phyloP scores from a whole-genome alignment of 1,139 yeast species.

The Candida tetrigidarum region DNA sequence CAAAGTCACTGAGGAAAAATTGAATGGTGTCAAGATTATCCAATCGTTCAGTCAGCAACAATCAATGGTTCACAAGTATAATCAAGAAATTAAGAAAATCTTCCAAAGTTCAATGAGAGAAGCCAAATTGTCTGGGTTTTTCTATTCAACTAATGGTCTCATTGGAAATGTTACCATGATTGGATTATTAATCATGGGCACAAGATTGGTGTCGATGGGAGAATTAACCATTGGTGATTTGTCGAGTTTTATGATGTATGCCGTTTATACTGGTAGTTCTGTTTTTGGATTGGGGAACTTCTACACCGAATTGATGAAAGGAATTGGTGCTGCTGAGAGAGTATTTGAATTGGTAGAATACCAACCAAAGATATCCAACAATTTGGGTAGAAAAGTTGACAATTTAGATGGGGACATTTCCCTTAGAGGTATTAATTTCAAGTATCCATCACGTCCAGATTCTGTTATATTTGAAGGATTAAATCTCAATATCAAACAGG shows the following conservation, averaged over 20 bases:
- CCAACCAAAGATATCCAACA: slow-evolving; percentile 67
- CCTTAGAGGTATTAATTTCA: slow-evolving; percentile 69
- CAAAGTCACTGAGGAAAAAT: slow-evolving; percentile 89
- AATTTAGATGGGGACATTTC: slow-evolving; percentile 49
- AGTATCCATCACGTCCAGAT: slow-evolving; percentile 88
- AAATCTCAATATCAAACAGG: slow-evolving; percentile 70
- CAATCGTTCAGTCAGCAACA: slow-evolving; percentile 90
- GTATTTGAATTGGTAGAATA: slow-evolving; percentile 85
- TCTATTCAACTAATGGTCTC: slow-evolving; percentile 76
- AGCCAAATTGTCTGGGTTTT: slow-evolving; percentile 77
- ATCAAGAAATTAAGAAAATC: slow-evolving; percentile 72
- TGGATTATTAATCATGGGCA: slow-evolving; percentile 79
- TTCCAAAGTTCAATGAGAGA: slow-evolving; percentile 78
- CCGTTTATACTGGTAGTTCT: slow-evolving; percentile 89
- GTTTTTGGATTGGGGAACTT: slow-evolving; percentile 89
- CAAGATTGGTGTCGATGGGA: slow-evolving; percentile 73
- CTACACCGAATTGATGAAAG: slow-evolving; percentile 94
- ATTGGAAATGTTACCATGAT: slow-evolving; percentile 82
- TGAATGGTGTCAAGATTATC: slow-evolving; percentile 83
- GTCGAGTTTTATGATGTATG: slow-evolving; percentile 92
- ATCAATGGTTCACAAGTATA: slow-evolving; percentile 49
- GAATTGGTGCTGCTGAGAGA: slow-evolving; percentile 95
- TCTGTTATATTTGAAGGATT: slow-evolving; percentile 67
- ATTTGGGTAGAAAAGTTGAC: slow-evolving; percentile 55
- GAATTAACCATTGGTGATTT: slow-evolving; percentile 83